Conservation (phyloP, 371 early-diverging fungal genomes). For the Zychaea mexicana region DNA sequence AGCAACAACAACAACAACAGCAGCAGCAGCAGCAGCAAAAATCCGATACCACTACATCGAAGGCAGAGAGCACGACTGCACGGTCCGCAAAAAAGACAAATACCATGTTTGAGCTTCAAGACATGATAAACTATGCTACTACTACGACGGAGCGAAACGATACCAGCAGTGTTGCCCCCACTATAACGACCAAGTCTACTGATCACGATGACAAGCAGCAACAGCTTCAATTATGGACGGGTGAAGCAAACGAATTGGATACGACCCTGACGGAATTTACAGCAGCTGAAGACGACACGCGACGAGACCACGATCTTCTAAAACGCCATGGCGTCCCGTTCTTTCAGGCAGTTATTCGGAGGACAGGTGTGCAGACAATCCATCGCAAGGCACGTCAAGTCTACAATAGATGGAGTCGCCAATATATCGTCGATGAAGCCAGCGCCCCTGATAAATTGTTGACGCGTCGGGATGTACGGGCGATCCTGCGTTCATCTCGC, state of each 20-base stretch:
- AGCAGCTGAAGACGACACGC: background rate
- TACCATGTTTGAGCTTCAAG: background rate
- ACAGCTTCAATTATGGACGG: background rate
- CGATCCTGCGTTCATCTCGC: constrained; percentile 62
- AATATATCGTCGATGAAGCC: constrained; percentile 20
- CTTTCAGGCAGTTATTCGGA: constrained; percentile 49
- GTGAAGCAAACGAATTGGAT: constrained; percentile 19
- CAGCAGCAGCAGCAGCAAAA: background rate
- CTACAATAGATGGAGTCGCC: constrained; percentile 56
- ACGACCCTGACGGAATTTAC: constrained; percentile 9
- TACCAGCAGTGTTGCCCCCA: background rate
- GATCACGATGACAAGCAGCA: constrained; percentile 18
- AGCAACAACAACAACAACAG: background rate
- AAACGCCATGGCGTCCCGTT: constrained; percentile 63
- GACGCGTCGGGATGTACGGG: constrained; percentile 50
- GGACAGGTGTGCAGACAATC: constrained; percentile 50
- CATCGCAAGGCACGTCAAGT: constrained; percentile 63
- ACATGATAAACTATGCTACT: constrained; percentile 12
- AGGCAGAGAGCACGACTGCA: background rate
- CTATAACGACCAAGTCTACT: constrained; percentile 4
- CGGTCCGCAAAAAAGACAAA: background rate
- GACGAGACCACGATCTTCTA: constrained; percentile 50
- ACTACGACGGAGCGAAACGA: background rate
- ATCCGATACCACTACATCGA: background rate
- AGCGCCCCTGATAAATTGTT: constrained; percentile 37